Conservation (phyloP, 306 rosid species). For the Adenanthera pavonina region DNA sequence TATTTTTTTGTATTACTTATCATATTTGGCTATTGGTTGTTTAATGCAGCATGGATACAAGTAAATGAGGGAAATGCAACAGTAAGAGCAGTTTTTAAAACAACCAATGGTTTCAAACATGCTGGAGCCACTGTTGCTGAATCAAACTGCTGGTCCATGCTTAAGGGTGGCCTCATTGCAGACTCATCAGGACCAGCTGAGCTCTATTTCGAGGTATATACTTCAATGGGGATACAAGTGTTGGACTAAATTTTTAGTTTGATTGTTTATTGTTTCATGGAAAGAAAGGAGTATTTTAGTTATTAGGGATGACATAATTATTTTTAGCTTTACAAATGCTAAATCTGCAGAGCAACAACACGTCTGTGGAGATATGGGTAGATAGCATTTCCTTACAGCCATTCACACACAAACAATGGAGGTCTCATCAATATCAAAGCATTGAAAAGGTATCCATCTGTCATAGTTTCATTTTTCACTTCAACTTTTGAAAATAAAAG, state of each 20-base stretch:
- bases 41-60: conserved; percentile 61
- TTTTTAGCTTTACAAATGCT: background rate
- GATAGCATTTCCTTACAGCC: conserved; percentile 67
- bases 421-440: conserved; percentile 56
- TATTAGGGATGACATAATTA: background rate
- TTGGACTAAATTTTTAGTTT: background rate
- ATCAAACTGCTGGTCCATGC: conserved; percentile 80
- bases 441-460: conserved; percentile 46
- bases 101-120: conserved; percentile 43
- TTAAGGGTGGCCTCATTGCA: conserved; percentile 77
- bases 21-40: background rate
- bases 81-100: conserved; percentile 59
- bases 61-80: conserved; percentile 52
- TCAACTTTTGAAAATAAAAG: background rate
- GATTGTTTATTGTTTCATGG: background rate
- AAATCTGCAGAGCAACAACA: conserved; percentile 50
- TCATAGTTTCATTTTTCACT: background rate
- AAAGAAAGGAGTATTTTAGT: background rate
- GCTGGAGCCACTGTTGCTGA: conserved; percentile 60
- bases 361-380: conserved; percentile 56
- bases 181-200: conserved; percentile 58
- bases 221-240: background rate
- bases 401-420: conserved; percentile 56
- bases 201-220: conserved; percentile 72
- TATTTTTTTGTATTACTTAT: background rate